Conservation (phyloP, 805 yeast species). For the Wickerhamomyces alni region DNA sequence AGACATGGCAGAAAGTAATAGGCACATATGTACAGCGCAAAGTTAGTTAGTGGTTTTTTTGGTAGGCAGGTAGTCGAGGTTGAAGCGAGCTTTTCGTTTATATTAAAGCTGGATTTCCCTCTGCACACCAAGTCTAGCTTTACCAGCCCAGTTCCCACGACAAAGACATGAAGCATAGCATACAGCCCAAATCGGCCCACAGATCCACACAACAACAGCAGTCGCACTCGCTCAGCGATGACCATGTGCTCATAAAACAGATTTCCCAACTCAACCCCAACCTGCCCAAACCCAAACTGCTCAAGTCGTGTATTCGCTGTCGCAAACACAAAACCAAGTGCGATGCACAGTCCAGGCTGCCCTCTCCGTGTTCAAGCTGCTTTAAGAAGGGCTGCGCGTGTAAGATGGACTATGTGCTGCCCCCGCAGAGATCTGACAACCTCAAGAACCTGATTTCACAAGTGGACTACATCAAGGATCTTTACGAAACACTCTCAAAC, state of each 20-base stretch:
- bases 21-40: too few species aligned
- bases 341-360: constrained; percentile 46
- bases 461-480: constrained; percentile 11
- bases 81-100: too few species aligned
- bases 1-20: neutral
- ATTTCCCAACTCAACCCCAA: constrained; percentile 1
- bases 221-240: neutral
- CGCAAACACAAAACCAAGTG: constrained; percentile 64
- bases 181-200: neutral
- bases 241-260: neutral
- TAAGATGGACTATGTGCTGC: constrained; percentile 47
- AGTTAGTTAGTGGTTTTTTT: too few species aligned
- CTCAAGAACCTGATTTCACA: constrained; percentile 17
- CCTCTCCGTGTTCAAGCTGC: constrained; percentile 55
- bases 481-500: constrained; percentile 7
- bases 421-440: constrained; percentile 35
- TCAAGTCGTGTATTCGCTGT: constrained; percentile 60
- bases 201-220: neutral
- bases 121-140: too few species aligned
- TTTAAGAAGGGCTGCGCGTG: constrained; percentile 45
- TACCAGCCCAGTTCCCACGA: too few species aligned
- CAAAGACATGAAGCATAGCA: neutral
- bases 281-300: constrained; percentile 31
- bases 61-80: too few species aligned
- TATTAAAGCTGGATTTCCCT: too few species aligned